A percentile compares a stretch with the other conserved stretches of the same genome.
Conservation (phyloP, 306 rosid species). For the Mimosa pudica region DNA sequence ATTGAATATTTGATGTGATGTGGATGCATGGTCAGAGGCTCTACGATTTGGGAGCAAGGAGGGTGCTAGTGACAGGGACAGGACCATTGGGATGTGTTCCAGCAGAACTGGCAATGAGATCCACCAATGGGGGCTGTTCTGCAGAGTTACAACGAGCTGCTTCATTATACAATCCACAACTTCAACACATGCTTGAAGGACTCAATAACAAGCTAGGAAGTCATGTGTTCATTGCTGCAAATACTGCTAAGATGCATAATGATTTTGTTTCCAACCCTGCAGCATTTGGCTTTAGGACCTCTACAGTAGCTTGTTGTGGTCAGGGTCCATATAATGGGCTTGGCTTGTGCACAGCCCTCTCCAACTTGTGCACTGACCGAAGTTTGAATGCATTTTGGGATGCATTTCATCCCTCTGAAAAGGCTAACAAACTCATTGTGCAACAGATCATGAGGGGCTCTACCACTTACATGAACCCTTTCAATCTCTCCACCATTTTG, state of each 20-base stretch:
- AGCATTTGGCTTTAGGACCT: conserved; percentile 66
- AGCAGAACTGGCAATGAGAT: conserved; percentile 66
- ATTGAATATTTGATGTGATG: not conserved
- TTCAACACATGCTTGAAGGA: conserved; percentile 52
- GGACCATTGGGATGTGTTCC: conserved; percentile 84
- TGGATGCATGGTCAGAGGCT: conserved; percentile 43
- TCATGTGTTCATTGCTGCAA: conserved; percentile 57
- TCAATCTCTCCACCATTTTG: conserved; percentile 72
- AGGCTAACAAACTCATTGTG: conserved; percentile 60
- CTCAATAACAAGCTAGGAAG: conserved; percentile 59
- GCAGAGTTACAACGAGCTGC: conserved; percentile 68
- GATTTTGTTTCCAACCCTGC: conserved; percentile 59
- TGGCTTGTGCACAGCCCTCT: conserved; percentile 63
- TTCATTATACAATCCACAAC: conserved; percentile 66
- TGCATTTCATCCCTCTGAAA: conserved; percentile 74
- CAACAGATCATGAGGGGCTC: conserved; percentile 58
- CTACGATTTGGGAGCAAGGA: conserved; percentile 58
- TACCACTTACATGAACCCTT: conserved; percentile 57
- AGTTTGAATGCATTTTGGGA: conserved; percentile 73
- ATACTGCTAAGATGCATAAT: conserved; percentile 50
- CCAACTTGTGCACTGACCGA: conserved; percentile 68
- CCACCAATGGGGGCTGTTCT: conserved; percentile 60
- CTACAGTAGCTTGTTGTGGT: conserved; percentile 77
- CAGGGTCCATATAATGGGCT: conserved; percentile 85
- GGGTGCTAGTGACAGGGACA: conserved; percentile 76